Evolutionary conservation across 1,139 yeast species (phyloP), one percentile per base, ranked within the genome.

Genomic region (Blastobotrys niveus): DNA sequence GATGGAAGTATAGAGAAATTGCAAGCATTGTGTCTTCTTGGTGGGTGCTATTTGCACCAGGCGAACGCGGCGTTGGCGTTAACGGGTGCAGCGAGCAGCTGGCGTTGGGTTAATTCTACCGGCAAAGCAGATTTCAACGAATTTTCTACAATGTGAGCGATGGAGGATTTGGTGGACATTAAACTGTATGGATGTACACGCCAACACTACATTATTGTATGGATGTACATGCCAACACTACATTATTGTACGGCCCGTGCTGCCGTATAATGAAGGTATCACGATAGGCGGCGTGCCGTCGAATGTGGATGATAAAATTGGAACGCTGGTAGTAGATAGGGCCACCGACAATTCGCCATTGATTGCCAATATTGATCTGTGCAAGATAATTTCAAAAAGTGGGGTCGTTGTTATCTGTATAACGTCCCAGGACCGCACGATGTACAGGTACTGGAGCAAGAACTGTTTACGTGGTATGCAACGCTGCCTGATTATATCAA

Each of bases 31-130:
- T 33, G 36, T 17, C 14, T 33, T 14, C 19, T 33, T 12, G 36
- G 36, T n/a, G 36, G 36, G 12, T 33, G 26, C 18, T 33, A 33
- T 35, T 35, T 35, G 30, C 31, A 36, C 32, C 24, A 25, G 32
- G 32, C 39, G 8, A 36, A 36, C 32, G 31, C 27, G 22, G 36
- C 36, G 8, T 7, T 33, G 15, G 36, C 36, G 15, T 7, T 33
- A 19, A 33, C 36, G 12, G 36, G 36, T 7, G 36, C 36, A 18
- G 36, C 36, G 5, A 4, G n/a, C n/a, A 5, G 36, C 34, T 12
- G 19, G 18, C 14, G n/a, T 31, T 12, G 19, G 9, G 17, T 12
- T 20, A 17, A 12, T 7, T 9, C 19, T 9, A 9, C 17, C n/a
- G 32, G 26, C 6, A 24, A 24, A 29, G n/a, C 32, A 31, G 12